Conservation (phyloP, 352 stramenopile genomes). For the Achlya hypogyna region DNA sequence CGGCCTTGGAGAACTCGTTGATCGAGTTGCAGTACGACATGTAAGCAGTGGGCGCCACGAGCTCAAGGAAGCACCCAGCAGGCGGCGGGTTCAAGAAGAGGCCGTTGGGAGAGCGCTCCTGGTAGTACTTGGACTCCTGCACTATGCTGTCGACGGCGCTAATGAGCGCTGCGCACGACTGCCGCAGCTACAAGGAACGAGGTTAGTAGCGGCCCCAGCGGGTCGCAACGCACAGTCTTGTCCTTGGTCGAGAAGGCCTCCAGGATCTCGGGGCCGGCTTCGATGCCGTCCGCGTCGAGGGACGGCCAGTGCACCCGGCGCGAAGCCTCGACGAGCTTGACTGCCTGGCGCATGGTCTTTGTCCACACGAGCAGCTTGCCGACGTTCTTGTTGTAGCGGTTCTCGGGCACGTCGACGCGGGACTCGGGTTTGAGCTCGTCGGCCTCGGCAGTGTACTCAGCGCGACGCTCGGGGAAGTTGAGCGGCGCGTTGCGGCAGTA, state of each 20-base stretch:
- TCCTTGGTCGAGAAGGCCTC: slow-evolving; percentile 68
- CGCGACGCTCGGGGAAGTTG: slow-evolving; percentile 66
- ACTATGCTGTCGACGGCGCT: slow-evolving; percentile 16
- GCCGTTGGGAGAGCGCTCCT: slow-evolving; percentile 19
- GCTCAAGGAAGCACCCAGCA: slow-evolving; percentile 15
- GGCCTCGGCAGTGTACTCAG: slow-evolving; percentile 27
- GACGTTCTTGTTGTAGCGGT: slow-evolving; percentile 20
- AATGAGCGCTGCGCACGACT: slow-evolving; percentile 5
- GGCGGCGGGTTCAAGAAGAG: slow-evolving; percentile 18
- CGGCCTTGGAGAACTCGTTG: slow-evolving; percentile 17
- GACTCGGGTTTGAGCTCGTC: no score
- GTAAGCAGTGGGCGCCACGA: slow-evolving; percentile 1
- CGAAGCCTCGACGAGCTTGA: slow-evolving; percentile 68
- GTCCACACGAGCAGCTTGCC: slow-evolving; percentile 33
- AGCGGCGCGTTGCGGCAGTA: slow-evolving; percentile 66
- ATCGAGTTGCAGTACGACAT: slow-evolving; percentile 15
- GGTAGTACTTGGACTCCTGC: slow-evolving; percentile 21
- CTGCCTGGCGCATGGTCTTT: slow-evolving; percentile 51
- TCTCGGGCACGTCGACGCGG: not conserved
- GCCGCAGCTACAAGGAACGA: slow-evolving; percentile 7
- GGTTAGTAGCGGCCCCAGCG: not conserved
- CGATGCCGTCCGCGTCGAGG: slow-evolving; percentile 36
- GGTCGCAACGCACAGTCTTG: slow-evolving; percentile 31
- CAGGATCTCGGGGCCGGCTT: slow-evolving; percentile 52
- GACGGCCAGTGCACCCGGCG: slow-evolving; percentile 61